Percentiles rank a stretch among this genome's conserved stretches.
These are phyloP conservation scores for Flaveria bidentis DNA, from an alignment of 129 eudicot genomes.

Conservation along the genomic window DNA sequence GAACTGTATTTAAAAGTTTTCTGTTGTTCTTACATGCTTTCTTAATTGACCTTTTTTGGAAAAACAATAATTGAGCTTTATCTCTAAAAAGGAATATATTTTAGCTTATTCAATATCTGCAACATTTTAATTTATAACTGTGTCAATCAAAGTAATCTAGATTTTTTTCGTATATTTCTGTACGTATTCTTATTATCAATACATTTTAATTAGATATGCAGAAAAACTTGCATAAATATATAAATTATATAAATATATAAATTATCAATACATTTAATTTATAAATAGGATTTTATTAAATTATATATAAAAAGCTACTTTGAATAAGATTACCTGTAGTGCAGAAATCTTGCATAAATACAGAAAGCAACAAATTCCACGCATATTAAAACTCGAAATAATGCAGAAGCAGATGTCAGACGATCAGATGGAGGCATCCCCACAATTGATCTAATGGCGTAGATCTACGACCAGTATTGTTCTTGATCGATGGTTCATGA, in stretches of 20 bases:
- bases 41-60: neutral
- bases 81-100: neutral
- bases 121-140: neutral
- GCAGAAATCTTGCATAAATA: slow-evolving; percentile 17
- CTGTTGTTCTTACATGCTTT: neutral
- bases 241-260: too few species aligned
- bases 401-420: slow-evolving; percentile 44
- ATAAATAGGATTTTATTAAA: too few species aligned
- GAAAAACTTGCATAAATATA: too few species aligned
- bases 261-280: too few species aligned
- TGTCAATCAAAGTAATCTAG: neutral
- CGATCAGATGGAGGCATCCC: slow-evolving; percentile 43
- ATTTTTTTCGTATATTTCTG: neutral
- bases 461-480: slow-evolving; percentile 48
- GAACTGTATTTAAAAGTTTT: neutral
- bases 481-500: slow-evolving; percentile 50
- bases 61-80: neutral
- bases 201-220: too few species aligned
- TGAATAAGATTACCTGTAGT: slow-evolving; percentile 9
- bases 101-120: neutral
- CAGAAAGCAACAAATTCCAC: slow-evolving; percentile 40
- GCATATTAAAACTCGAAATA: slow-evolving; percentile 34
- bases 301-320: neutral
- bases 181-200: too few species aligned
- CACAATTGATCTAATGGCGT: slow-evolving; percentile 46